phyloP scores from a whole-genome alignment of 1,139 yeast genomes.

The Yamadazyma conglobata region DNA sequence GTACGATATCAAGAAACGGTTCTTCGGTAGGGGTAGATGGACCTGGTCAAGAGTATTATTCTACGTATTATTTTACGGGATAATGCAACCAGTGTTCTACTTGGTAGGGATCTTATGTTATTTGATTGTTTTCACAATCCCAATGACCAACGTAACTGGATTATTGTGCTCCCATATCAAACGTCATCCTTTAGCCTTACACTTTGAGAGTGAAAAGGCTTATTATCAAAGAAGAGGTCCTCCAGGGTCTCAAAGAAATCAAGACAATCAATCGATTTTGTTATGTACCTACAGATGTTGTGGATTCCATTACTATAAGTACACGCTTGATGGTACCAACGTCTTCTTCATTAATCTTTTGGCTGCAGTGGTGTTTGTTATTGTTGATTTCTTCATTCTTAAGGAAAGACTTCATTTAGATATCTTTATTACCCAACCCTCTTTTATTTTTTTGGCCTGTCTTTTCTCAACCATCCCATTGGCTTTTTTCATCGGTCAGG shows the following conservation, averaged over 20 bases:
- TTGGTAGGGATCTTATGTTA: slow-evolving; percentile 63
- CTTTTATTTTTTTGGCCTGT: slow-evolving; percentile 69
- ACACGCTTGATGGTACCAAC: slow-evolving; percentile 94
- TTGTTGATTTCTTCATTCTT: slow-evolving; percentile 69
- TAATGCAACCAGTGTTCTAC: slow-evolving; percentile 66
- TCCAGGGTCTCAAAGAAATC: slow-evolving; percentile 20
- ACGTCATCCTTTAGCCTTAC: slow-evolving; percentile 85
- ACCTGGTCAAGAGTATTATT: slow-evolving; percentile 77
- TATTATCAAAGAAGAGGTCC: slow-evolving; percentile 33
- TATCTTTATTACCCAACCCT: slow-evolving; percentile 54
- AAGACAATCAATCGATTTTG: slow-evolving; percentile 43
- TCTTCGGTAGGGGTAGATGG: slow-evolving; percentile 95
- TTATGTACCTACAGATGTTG: slow-evolving; percentile 89
- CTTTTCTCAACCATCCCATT: slow-evolving; percentile 84
- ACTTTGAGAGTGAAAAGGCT: slow-evolving; percentile 58
- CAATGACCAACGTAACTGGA: slow-evolving; percentile 76
- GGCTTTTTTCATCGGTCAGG: slow-evolving; percentile 97
- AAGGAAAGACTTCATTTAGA: slow-evolving; percentile 49
- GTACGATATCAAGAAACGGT: slow-evolving; percentile 49
- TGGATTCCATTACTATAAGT: slow-evolving; percentile 90
- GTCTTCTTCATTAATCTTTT: slow-evolving; percentile 85
- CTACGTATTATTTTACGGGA: slow-evolving; percentile 65
- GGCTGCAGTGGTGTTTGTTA: slow-evolving; percentile 76
- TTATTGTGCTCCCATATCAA: slow-evolving; percentile 70
- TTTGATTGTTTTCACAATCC: slow-evolving; percentile 85